These are phyloP conservation scores for Xylaria palmicola DNA, from an alignment of 495 filamentous ascomycete species.

Conservation along the genomic window DNA sequence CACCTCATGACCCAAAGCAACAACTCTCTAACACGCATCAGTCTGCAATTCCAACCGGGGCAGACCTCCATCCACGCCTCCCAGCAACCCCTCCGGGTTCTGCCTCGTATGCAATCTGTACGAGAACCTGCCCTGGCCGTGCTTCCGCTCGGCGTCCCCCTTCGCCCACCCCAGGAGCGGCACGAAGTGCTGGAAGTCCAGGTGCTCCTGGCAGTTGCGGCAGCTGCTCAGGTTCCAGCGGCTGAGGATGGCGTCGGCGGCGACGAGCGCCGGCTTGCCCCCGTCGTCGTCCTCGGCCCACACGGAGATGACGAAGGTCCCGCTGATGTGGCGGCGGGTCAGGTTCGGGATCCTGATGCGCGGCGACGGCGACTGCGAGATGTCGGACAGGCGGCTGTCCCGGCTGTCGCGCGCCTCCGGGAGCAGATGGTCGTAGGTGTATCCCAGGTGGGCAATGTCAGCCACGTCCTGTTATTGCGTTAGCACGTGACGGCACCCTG, in stretches of 20 bases:
- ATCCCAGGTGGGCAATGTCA: constrained; percentile 15
- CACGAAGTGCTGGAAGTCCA: constrained; percentile 4
- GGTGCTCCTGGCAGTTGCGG: constrained; percentile 24
- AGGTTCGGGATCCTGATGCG: constrained; percentile 9
- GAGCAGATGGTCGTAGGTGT: constrained; percentile 7
- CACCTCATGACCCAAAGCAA: too few relatives aligned
- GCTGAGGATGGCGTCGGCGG: constrained; percentile 22
- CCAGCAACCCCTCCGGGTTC: neutral
- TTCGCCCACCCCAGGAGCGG: neutral
- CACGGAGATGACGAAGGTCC: constrained; percentile 21
- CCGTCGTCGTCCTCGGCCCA: constrained; percentile 1
- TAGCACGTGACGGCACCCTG: neutral
- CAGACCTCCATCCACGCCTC: neutral
- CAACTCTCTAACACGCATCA: neutral
- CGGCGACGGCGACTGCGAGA: neutral
- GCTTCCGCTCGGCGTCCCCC: neutral
- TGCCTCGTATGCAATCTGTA: neutral
- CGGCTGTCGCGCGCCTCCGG: neutral
- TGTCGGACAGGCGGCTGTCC: neutral
- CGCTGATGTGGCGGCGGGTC: constrained; percentile 19
- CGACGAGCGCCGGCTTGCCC: constrained; percentile 10
- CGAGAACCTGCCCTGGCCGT: neutral
- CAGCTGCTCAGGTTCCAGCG: constrained; percentile 25
- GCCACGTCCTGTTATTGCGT: constrained; percentile 14
- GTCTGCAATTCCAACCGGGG: neutral